Evolutionary conservation across 176 grass and related monocot species (phyloP), one percentile per base, ranked within the genome.

Genomic region (Neostapfia colusana): DNA sequence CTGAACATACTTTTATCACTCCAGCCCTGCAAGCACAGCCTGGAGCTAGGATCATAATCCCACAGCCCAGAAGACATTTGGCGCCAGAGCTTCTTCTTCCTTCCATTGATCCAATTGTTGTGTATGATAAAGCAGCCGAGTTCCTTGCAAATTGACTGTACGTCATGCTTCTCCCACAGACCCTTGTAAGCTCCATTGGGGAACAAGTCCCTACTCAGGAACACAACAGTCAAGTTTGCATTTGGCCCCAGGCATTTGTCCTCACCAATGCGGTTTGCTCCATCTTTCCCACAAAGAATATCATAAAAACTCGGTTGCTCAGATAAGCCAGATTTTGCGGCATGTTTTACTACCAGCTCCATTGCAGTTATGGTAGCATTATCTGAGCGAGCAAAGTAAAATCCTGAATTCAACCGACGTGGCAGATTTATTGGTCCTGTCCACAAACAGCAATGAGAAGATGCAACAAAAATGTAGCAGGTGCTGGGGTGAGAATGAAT

Each of bases 241-340:
- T 11, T 83, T 14, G 82, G 95, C 40, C 92, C 95, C 4, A 76
- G 41, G 72, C 95, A 98, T 65, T 12, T 81, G 69, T 88, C 23
- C 1, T 86, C 23, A 17, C 84, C n/a, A n/a, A 82, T 26, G 41
- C 91, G 55, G 65, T 94, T 86, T 7, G 26, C 37, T 11, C 95
- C 95, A 4, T 70, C 74, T 71, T 94, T 63, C 6, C 95, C 95
- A 3, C 95, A 98, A 55, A 98, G 35, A 56, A 92, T 62, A 40
- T 98, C 95, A 37, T 94, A 98, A 54, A 94, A 94, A 74, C 95
- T 98, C 41, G 95, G 95, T 35, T 98, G 95, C 64, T 98, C 95
- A 4, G 95, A 94, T 50, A 84, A 59, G 27, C 72, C 67, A 6
- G 95, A 98, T 61, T 76, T 70, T 17, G 69, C 24, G 13, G 91